Base-by-base conservation (phyloP, 2,329 filamentous ascomycete species). In the Trichoderma gracile region DNA sequence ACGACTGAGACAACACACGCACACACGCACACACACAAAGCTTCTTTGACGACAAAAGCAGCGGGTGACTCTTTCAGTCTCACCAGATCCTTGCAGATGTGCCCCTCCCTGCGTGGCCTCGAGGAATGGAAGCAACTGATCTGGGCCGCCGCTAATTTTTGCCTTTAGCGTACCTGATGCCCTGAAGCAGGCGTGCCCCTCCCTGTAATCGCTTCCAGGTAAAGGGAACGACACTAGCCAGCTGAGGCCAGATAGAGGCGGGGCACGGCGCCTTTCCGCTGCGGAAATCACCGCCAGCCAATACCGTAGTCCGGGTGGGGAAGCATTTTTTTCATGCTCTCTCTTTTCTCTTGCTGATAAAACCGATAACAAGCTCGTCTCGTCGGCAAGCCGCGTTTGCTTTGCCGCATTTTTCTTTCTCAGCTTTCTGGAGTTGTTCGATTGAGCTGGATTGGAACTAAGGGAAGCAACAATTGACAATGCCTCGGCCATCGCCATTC, bases 401-500 rank as follows among this genome's bases (percentile, higher is more conserved):
- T 9, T 33, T 15, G 45, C 40, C 53, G 7, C 27, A n/a, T n/a
- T n/a, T 43, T 14, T n/a, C 23, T 43, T 14, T n/a, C 23, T 10
- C 6, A 15, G 15, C 25, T 52, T 40, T 9, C 9, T 17, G 19
- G 9, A 21, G 23, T 42, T n/a, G 25, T n/a, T 17, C 6, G 42
- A 49, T 49, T 38, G 52, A 42, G 30, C n/a, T 52, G 17, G 12
- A 33, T 14, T 38, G 33, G 10, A 5, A 14, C 14, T 12, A 7
- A 43, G 3, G 30, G 9, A 10, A 15, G 10, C 30, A 23, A 14
- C 30, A 23, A 14, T 25, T 8, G 57, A 68, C 46, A 60, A 81
- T 81, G 79, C 67, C 72, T n/a, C 70, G 69, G 15, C 71, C 75
- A 2, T 97, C 93, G 10, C 89, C 93, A 0, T 98, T 99, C 71